These are phyloP conservation scores for Claviceps paspali DNA, from an alignment of 2,329 filamentous ascomycete genomes.

Conservation along the genomic window DNA sequence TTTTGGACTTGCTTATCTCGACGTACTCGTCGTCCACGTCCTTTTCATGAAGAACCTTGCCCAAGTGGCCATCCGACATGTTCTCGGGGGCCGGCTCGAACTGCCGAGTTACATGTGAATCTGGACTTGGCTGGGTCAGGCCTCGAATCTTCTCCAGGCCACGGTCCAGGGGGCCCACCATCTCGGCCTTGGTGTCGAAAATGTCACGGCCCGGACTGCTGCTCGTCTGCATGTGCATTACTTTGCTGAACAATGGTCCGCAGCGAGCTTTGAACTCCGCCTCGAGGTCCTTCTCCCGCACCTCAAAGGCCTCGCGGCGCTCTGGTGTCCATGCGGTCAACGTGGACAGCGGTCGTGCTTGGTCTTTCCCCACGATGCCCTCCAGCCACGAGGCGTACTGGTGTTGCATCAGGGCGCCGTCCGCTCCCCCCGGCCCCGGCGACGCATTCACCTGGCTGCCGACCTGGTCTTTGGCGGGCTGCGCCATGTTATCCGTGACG, in stretches of 20 bases:
- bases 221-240: conserved; percentile 18
- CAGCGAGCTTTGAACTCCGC: conserved; percentile 30
- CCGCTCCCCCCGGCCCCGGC: too few species aligned
- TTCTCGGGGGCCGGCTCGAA: conserved; percentile 14
- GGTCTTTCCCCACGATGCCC: conserved; percentile 27
- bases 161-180: conserved; percentile 33
- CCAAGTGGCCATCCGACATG: conserved; percentile 13
- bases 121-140: conserved; percentile 8
- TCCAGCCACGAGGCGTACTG: conserved; percentile 30
- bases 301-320: conserved; percentile 24
- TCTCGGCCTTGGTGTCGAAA: conserved; percentile 29
- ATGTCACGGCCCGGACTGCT: conserved; percentile 17
- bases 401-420: conserved; percentile 17
- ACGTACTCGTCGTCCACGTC: conserved; percentile 21
- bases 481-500: conserved; percentile 25
- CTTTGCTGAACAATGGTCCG: conserved; percentile 30
- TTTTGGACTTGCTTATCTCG: conserved; percentile 16
- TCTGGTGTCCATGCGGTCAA: conserved; percentile 24
- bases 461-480: conserved; percentile 24
- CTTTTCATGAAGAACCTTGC: conserved; percentile 11
- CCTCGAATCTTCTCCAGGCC: conserved; percentile 29
- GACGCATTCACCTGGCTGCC: conserved; percentile 16
- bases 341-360: conserved; percentile 21
- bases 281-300: conserved; percentile 33
- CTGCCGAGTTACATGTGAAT: conserved; percentile 13